phyloP scores from a whole-genome alignment of 2,329 filamentous ascomycete genomes.

The Trichophyton mentagrophytes region DNA sequence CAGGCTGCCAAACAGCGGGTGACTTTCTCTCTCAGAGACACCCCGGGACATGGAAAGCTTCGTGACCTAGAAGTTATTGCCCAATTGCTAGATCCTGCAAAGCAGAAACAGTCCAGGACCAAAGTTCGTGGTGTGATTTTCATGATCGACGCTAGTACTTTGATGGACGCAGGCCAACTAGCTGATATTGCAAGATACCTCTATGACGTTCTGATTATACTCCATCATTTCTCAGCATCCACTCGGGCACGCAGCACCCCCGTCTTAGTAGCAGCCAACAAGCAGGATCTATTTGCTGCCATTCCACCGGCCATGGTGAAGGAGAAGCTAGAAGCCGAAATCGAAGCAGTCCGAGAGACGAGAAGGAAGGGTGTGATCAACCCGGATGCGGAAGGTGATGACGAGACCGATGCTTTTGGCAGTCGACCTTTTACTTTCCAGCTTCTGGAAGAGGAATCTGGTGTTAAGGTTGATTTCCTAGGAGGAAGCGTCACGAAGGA shows the following conservation, averaged over 20 bases:
- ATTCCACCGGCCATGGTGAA: conserved; percentile 66
- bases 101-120: conserved; percentile 23
- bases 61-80: conserved; percentile 45
- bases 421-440: conserved; percentile 72
- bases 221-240: conserved; percentile 53
- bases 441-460: conserved; percentile 66
- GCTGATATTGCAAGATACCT: conserved; percentile 69
- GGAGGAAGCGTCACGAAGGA: conserved; percentile 54
- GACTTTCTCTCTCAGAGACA: conserved; percentile 47
- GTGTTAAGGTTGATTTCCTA: conserved; percentile 61
- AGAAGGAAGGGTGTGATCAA: conserved; percentile 71
- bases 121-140: conserved; percentile 58
- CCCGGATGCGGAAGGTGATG: conserved; percentile 47
- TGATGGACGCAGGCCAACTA: conserved; percentile 39
- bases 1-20: conserved; percentile 26
- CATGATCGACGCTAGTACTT: conserved; percentile 68
- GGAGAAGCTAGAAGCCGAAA: conserved; percentile 63
- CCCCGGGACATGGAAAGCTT: conserved; percentile 90
- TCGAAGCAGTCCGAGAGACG: conserved; percentile 62
- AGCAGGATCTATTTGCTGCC: conserved; percentile 89
- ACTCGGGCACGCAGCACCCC: conserved; percentile 48
- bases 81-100: conserved; percentile 24
- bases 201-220: conserved; percentile 69
- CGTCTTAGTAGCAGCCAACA: conserved; percentile 82
- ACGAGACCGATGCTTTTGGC: conserved; percentile 74